A percentile compares a stretch with the other conserved stretches of the same genome.
Conservation (phyloP, 2,329 filamentous ascomycete species). For the Pyrenochaeta sp. region DNA sequence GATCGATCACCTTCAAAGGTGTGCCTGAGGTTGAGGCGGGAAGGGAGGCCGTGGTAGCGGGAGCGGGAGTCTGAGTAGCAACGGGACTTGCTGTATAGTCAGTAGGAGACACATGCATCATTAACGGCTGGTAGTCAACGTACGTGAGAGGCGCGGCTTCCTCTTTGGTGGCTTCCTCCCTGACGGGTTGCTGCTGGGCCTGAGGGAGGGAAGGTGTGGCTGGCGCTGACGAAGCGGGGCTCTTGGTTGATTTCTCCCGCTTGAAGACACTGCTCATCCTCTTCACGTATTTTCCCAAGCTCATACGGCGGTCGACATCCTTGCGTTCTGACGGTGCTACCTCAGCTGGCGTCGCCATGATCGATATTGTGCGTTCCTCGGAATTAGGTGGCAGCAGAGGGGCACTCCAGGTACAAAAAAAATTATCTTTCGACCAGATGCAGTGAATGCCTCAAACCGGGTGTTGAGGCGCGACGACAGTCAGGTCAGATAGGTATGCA, state of each 20-base stretch:
- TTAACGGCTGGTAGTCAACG: background rate
- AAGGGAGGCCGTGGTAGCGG: conserved; percentile 12
- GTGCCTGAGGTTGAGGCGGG: conserved; percentile 10
- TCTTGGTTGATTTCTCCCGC: conserved; percentile 41
- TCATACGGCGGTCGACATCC: conserved; percentile 40
- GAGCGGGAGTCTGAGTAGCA: background rate
- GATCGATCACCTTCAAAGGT: conserved; percentile 31
- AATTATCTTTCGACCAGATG: conserved; percentile 3
- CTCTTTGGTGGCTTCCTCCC: conserved; percentile 8
- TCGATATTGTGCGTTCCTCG: background rate
- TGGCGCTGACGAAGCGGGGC: conserved; percentile 5
- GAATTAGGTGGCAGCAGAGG: conserved; percentile 7
- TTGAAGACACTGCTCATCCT: conserved; percentile 51
- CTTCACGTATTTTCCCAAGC: conserved; percentile 51
- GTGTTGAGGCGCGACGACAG: conserved; percentile 13
- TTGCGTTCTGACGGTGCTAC: conserved; percentile 27
- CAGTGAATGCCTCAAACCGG: conserved; percentile 3
- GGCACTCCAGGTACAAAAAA: conserved; percentile 3
- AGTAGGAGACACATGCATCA: background rate
- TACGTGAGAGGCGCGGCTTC: conserved; percentile 14
- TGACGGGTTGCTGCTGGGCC: conserved; percentile 7
- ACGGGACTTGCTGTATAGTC: conserved; percentile 10
- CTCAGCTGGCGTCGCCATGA: conserved; percentile 39
- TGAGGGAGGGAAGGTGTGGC: conserved; percentile 17
- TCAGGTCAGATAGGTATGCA: conserved; percentile 38